These are phyloP conservation scores for Silene coronaria DNA, from an alignment of 179 eudicot genomes.

Conservation along the genomic window DNA sequence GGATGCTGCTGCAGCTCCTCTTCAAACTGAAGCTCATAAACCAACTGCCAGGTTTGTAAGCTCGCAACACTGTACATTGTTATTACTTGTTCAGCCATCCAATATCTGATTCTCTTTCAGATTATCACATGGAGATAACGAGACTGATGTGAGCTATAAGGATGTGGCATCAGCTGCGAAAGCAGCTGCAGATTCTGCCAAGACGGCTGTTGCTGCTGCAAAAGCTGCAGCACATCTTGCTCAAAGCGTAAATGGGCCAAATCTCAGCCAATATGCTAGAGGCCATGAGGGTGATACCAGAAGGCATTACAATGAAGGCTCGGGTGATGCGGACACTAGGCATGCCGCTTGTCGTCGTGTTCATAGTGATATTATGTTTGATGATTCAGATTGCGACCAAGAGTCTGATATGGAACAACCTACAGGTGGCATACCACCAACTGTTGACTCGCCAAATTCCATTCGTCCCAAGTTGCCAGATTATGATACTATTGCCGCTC, in stretches of 20 bases:
- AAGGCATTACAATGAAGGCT: too few relatives aligned
- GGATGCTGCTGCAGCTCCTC: conserved; percentile 35
- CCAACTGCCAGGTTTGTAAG: conserved; percentile 32
- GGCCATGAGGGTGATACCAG: too few relatives aligned
- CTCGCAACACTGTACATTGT: not conserved
- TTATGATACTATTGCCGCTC: conserved; percentile 72
- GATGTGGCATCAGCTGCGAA: conserved; percentile 80
- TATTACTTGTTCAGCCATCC: not conserved
- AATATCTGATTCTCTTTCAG: conserved; percentile 21
- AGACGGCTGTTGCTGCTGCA: conserved; percentile 72
- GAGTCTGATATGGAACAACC: conserved; percentile 44
- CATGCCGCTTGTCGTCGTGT: conserved; percentile 39
- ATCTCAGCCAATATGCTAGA: not conserved
- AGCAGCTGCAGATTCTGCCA: conserved; percentile 80
- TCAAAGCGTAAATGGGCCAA: conserved; percentile 14
- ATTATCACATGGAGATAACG: conserved; percentile 32
- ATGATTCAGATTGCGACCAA: conserved; percentile 74
- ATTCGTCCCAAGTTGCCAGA: conserved; percentile 88
- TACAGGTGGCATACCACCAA: conserved; percentile 25
- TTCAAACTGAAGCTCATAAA: conserved; percentile 34
- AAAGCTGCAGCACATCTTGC: conserved; percentile 81
- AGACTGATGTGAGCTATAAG: conserved; percentile 31
- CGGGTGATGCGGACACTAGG: conserved; percentile 31
- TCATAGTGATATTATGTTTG: conserved; percentile 52
- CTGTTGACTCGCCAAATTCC: conserved; percentile 24